Evolutionary conservation across 345 rosid genomes (phyloP), one percentile per base, ranked within the genome.

Genomic region (Hibiscus trionum): DNA sequence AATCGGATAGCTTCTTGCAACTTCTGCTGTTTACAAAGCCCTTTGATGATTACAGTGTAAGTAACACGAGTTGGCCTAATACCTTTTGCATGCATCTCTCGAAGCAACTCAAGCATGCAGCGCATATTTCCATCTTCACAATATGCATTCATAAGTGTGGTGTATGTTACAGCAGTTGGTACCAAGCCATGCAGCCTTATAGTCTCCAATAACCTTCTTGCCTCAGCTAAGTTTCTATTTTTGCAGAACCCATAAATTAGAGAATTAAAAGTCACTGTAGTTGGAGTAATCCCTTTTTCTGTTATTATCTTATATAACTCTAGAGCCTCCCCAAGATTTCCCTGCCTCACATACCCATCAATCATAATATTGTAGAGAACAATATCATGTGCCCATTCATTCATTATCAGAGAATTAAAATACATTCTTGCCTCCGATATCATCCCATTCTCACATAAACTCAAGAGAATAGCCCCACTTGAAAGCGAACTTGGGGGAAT

Each of bases 61-160:
- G 93, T 92, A 79, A 88, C 74, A 77, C 75, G 82, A 61, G 89
- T 87, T 0, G 87, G 85, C 50, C 26, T 44, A 68, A 86, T 72
- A 55, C 75, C 76, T 68, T 78, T 74, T 55, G 73, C 60, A 71
- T 79, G 69, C 96, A 92, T 90, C 72, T 90, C 88, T 27, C 59
- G 47, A 64, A 74, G 80, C 86, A 90, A 61, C 47, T 83, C 79
- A 35, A 77, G 78, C 72, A 90, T 16, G 11, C 71, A 39, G 6
- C 58, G 63, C 7, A 74, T 69, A 67, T 85, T 74, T 71, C 88
- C 86, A 73, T 76, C 69, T 70, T 86, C 86, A 68, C 89, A 86
- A 46, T 82, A 87, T 57, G 87, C 91, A 81, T 90, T 76, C 92
- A 92, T 87, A 65, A 92, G 82, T 68, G 86, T 88, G 56, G 97